Evolutionary conservation across 495 filamentous ascomycete genomes (phyloP).

Genomic region (Penicillium goetzii): DNA sequence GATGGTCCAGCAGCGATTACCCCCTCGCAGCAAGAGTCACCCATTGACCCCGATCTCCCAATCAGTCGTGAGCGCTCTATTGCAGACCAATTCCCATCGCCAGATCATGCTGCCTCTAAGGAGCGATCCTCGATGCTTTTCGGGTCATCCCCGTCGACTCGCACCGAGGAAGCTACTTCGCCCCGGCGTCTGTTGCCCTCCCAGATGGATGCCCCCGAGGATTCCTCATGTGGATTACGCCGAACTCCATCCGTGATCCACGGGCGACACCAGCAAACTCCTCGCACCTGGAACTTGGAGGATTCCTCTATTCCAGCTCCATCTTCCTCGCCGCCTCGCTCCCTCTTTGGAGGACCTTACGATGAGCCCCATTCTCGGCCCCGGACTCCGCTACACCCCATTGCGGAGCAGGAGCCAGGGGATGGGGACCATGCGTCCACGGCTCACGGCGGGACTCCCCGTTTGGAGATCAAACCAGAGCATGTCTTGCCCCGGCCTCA

Average conservation of each 20-base stretch:
- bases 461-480: constrained; percentile 47
- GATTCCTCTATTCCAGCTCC: constrained; percentile 30
- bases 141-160: constrained; percentile 53
- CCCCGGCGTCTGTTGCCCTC: constrained; percentile 28
- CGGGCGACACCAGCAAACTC: constrained; percentile 37
- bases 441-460: constrained; percentile 41
- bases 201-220: constrained; percentile 19
- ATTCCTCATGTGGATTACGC: constrained; percentile 36
- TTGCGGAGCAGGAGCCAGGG: constrained; percentile 45
- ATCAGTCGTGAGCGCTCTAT: constrained; percentile 18
- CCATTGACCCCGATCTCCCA: constrained; percentile 24
- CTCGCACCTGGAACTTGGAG: constrained; percentile 41
- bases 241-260: constrained; percentile 45
- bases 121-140: constrained; percentile 59
- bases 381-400: constrained; percentile 45
- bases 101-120: constrained; percentile 56
- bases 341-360: constrained; percentile 33
- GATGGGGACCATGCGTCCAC: constrained; percentile 25
- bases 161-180: constrained; percentile 24
- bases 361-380: constrained; percentile 38
- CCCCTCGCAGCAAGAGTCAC: constrained; percentile 17
- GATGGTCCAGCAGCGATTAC: constrained; percentile 14
- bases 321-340: constrained; percentile 32
- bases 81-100: constrained; percentile 31
- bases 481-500: constrained; percentile 49